Conservation (phyloP, 768 basidiomycete species). For the Boletus rubropictus region DNA sequence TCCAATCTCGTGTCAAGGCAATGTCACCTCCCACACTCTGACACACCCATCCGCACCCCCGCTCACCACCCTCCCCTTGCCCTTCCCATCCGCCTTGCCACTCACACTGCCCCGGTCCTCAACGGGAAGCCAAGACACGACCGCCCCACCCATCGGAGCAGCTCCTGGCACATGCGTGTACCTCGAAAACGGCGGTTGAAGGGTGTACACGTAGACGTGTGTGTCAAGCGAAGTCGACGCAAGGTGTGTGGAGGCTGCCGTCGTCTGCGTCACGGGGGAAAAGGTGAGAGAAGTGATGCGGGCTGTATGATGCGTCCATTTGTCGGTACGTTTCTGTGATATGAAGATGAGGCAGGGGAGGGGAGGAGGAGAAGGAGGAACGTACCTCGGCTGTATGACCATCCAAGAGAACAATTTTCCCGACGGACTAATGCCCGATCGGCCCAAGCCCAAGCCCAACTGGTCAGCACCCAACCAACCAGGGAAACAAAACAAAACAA, state of each 20-base stretch:
- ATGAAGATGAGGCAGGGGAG: background rate
- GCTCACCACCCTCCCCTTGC: slow-evolving; percentile 54
- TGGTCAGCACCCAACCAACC: background rate
- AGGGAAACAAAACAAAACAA: background rate
- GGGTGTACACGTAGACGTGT: slow-evolving; percentile 83
- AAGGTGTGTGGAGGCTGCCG: slow-evolving; percentile 43
- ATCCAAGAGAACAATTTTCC: slow-evolving; percentile 77
- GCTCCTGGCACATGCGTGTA: slow-evolving; percentile 84
- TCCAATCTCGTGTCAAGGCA: slow-evolving; percentile 17
- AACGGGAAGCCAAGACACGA: slow-evolving; percentile 62
- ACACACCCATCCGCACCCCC: slow-evolving; percentile 82
- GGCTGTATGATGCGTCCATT: slow-evolving; percentile 84
- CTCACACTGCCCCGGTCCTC: slow-evolving; percentile 2
- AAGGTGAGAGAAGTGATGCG: slow-evolving; percentile 64
- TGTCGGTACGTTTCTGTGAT: slow-evolving; percentile 55
- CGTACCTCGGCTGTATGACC: slow-evolving; percentile 52
- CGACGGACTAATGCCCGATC: slow-evolving; percentile 51
- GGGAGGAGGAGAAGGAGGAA: background rate
- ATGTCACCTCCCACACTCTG: slow-evolving; percentile 57
- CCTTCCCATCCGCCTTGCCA: slow-evolving; percentile 20
- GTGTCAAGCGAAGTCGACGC: slow-evolving; percentile 93
- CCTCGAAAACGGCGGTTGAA: slow-evolving; percentile 54
- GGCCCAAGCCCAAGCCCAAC: background rate
- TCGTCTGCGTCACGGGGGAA: slow-evolving; percentile 23
- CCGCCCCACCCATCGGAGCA: slow-evolving; percentile 76